Evolutionary conservation across 129 eudicot genomes (phyloP).

Genomic region (Heracleum sosnowskyi): DNA sequence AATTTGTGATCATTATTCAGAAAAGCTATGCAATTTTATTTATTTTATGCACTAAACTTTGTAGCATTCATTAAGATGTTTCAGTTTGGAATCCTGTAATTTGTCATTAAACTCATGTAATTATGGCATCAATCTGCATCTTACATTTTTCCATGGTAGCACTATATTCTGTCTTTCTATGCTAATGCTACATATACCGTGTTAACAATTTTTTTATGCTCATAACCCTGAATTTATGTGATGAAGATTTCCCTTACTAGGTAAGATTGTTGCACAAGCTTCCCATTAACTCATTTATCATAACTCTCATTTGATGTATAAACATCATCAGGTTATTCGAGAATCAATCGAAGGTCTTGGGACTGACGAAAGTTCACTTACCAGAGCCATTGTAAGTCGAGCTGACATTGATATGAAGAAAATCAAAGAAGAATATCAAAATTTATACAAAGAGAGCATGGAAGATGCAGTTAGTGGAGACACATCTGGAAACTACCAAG

Average conservation of each 20-base stretch:
- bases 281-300: neutral
- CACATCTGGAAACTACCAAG: conserved; percentile 55
- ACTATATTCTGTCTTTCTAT: neutral
- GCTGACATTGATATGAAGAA: conserved; percentile 68
- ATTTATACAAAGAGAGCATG: conserved; percentile 30
- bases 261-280: neutral
- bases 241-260: neutral
- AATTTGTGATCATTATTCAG: neutral
- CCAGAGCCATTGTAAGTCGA: conserved; percentile 50
- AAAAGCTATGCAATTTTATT: neutral
- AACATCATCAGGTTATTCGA: conserved; percentile 34
- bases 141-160: neutral
- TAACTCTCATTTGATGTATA: neutral
- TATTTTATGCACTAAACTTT: neutral
- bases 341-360: conserved; percentile 48
- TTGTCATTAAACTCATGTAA: neutral
- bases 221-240: neutral
- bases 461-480: conserved; percentile 49
- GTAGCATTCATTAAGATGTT: neutral
- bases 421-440: conserved; percentile 34
- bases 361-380: conserved; percentile 64
- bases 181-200: neutral
- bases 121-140: neutral
- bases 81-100: neutral
- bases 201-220: neutral